Conservation (phyloP, 306 rosid genomes). For the Acacia crassicarpa region DNA sequence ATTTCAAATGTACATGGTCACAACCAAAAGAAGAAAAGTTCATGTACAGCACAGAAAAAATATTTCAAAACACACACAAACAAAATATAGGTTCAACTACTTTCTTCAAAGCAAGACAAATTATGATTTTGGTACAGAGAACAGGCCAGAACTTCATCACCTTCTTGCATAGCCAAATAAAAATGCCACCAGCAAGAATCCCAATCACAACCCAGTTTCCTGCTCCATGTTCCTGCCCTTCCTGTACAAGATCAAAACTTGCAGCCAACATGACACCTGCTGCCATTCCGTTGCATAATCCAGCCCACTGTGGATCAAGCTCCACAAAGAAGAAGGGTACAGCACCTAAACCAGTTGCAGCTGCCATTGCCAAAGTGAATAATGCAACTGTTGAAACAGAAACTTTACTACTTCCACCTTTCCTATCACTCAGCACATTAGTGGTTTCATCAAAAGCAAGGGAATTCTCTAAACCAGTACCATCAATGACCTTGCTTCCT, state of each 20-base stretch:
- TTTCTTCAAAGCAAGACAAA: background rate
- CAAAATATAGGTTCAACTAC: constrained; percentile 6
- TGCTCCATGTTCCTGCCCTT: constrained; percentile 87
- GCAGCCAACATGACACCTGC: constrained; percentile 99
- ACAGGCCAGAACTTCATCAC: constrained; percentile 43
- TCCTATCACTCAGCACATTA: constrained; percentile 51
- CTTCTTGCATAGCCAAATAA: constrained; percentile 94
- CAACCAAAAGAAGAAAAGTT: background rate
- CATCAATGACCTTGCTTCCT: constrained; percentile 75
- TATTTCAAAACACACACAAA: background rate
- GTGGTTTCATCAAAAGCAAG: constrained; percentile 45
- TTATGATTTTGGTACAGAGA: constrained; percentile 19
- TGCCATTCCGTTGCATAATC: constrained; percentile 98
- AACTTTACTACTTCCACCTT: constrained; percentile 64
- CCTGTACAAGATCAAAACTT: constrained; percentile 90
- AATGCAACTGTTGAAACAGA: constrained; percentile 91
- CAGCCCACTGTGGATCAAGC: constrained; percentile 98
- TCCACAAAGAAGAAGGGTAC: constrained; percentile 98
- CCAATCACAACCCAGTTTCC: constrained; percentile 95
- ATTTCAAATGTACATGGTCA: background rate
- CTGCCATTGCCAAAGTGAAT: constrained; percentile 95
- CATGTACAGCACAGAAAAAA: constrained; percentile 14
- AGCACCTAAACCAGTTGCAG: constrained; percentile 98
- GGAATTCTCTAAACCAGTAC: constrained; percentile 66
- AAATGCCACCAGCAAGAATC: constrained; percentile 83